These are phyloP conservation scores for Ogataea saltuana DNA, from an alignment of 805 yeast genomes.

Conservation along the genomic window DNA sequence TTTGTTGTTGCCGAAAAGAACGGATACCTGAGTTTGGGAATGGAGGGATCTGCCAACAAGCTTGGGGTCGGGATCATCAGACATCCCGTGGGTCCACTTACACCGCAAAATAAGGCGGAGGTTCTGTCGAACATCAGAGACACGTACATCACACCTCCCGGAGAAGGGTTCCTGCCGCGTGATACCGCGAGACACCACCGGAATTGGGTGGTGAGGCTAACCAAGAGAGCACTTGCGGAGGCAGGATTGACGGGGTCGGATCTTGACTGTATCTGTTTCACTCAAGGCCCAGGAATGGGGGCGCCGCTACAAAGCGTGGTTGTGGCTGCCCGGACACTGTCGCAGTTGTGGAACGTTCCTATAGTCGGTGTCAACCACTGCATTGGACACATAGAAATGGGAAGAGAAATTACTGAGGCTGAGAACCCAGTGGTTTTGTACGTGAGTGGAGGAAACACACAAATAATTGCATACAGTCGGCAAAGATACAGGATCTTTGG, in stretches of 20 bases:
- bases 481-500: slow-evolving; percentile 97
- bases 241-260: slow-evolving; percentile 53
- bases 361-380: slow-evolving; percentile 96
- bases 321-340: slow-evolving; percentile 83
- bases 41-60: slow-evolving; percentile 97
- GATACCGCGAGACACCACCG: slow-evolving; percentile 97
- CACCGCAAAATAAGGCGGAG: slow-evolving; percentile 61
- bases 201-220: slow-evolving; percentile 85
- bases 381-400: slow-evolving; percentile 98
- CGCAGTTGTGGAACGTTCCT: slow-evolving; percentile 80
- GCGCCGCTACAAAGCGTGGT: slow-evolving; percentile 95
- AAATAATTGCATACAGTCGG: slow-evolving; percentile 93
- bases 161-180: slow-evolving; percentile 95
- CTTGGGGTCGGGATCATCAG: slow-evolving; percentile 90
- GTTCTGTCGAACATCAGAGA: slow-evolving; percentile 91
- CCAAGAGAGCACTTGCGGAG: slow-evolving; percentile 63
- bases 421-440: slow-evolving; percentile 94
- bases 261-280: slow-evolving; percentile 82
- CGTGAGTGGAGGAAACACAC: slow-evolving; percentile 98
- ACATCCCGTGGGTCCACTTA: slow-evolving; percentile 63
- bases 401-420: slow-evolving; percentile 97
- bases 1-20: slow-evolving; percentile 42
- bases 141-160: slow-evolving; percentile 95
- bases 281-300: slow-evolving; percentile 99
- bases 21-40: slow-evolving; percentile 76